phyloP scores from a whole-genome alignment of 805 yeast species.

The Candida sonorensis region DNA sequence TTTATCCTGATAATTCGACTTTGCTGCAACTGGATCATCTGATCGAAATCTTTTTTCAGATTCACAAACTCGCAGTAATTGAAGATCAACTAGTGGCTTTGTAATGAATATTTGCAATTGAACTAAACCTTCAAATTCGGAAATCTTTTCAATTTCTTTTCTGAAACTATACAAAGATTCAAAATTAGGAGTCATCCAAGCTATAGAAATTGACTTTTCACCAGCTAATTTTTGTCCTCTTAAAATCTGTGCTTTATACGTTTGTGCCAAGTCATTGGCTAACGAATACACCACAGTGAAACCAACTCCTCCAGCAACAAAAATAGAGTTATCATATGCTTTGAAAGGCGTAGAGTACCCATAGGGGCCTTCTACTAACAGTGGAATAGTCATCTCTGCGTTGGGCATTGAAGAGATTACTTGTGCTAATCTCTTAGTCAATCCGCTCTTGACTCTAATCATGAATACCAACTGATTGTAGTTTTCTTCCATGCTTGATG shows the following conservation, averaged over 20 bases:
- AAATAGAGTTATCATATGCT: conserved; percentile 39
- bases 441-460: conserved; percentile 47
- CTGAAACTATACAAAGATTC: conserved; percentile 25
- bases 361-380: conserved; percentile 57
- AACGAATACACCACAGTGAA: conserved; percentile 50
- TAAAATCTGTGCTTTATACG: conserved; percentile 22
- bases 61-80: conserved; percentile 5
- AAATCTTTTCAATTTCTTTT: conserved; percentile 22
- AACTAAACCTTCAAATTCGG: conserved; percentile 18
- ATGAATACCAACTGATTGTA: conserved; percentile 36
- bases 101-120: conserved; percentile 25
- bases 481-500: conserved; percentile 33
- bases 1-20: conserved; percentile 2
- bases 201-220: conserved; percentile 19
- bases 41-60: not conserved
- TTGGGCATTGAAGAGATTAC: conserved; percentile 26
- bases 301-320: conserved; percentile 62
- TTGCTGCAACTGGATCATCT: not conserved
- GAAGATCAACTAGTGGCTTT: conserved; percentile 15
- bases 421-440: conserved; percentile 36
- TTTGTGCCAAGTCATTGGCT: conserved; percentile 32
- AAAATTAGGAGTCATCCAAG: conserved; percentile 26
- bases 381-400: conserved; percentile 30
- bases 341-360: conserved; percentile 43
- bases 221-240: conserved; percentile 16